Base-by-base conservation (phyloP, 768 basidiomycete genomes). In the Sporobolomyces roseus region DNA sequence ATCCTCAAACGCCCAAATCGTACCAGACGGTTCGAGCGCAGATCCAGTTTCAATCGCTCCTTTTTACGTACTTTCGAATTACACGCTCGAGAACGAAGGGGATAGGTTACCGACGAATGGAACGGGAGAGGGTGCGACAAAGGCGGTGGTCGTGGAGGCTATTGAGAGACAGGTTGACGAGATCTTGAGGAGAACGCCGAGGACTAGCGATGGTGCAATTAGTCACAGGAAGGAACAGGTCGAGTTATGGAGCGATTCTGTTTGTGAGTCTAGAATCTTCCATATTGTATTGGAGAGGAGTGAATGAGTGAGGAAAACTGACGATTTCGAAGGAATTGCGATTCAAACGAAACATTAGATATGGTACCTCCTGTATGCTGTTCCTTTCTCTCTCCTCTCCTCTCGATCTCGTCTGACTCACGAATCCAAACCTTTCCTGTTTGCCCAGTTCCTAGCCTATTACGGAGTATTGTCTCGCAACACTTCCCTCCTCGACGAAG, bases 181-280 rank as follows among this genome's bases (percentile, higher is more conserved):
- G 74, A 76, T 91, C 46, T 78, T 86, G 43, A 74, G 81, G 46
- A 76, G 78, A 0, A 72, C 71, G 9, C 87, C 89, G 9, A 81
- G 81, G 74, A 87, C 88, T 2, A 70, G 70, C 5, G 86, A 89
- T 70, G 91, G 91, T 1, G 91, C 92, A 0, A 85, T 93, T 25
- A 90, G 88, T 13, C 91, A 94, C 77, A 83, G 89, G 1, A 58
- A 27, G 13, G 49, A 68, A 23, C 38, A 64, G 23, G 54, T 56
- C 36, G 61, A 61, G 41, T 50, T 72, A 43, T 68, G 67, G 68
- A 59, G 54, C 21, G 66, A 68, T 27, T 70, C 65, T 25, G 60
- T 70, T n/a, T 70, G 61, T 69, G 27, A 23, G 68, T 61, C 1
- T 16, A 9, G 16, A 14, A 19, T 17, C 53, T 29, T 12, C 25